A percentile compares a stretch with the other conserved stretches of the same genome.
Conservation (phyloP, 73 alveolate genomes). For the Breviolum minutum region DNA sequence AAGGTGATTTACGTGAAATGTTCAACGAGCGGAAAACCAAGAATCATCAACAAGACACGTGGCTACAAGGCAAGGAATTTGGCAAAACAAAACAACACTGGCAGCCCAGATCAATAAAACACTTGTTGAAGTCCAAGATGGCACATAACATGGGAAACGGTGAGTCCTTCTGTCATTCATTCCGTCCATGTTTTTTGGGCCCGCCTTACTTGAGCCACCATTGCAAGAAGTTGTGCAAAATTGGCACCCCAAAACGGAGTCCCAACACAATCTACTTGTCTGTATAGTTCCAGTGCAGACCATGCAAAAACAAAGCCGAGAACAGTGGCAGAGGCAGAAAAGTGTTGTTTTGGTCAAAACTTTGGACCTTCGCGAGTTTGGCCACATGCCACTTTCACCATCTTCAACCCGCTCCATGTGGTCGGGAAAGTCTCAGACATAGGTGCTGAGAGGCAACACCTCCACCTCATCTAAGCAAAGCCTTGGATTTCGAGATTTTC, state of each 20-base stretch:
- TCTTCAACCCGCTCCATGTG: too few relatives aligned
- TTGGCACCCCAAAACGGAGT: too few relatives aligned
- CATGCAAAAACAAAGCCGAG: too few relatives aligned
- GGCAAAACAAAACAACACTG: not conserved
- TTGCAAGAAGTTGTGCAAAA: not conserved
- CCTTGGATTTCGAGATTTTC: slow-evolving; percentile 3
- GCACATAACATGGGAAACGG: not conserved
- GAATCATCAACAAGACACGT: not conserved
- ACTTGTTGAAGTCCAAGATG: not conserved
- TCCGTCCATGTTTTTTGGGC: not conserved
- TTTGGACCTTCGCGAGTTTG: too few relatives aligned
- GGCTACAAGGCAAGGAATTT: not conserved
- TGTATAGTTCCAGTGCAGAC: too few relatives aligned
- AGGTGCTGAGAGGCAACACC: not conserved
- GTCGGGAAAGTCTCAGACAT: not conserved
- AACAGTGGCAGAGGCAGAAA: too few relatives aligned
- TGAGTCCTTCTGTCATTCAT: not conserved
- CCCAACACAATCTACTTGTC: too few relatives aligned
- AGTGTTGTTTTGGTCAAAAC: too few relatives aligned
- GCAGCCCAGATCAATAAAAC: not conserved
- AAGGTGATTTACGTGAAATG: not conserved
- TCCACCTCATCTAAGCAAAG: slow-evolving; percentile 58
- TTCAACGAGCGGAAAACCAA: slow-evolving; percentile 9
- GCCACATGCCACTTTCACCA: too few relatives aligned
- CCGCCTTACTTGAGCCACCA: not conserved